Evolutionary conservation across 1,284 basidiomycete species (phyloP).

Genomic region (Naganishia albida): DNA sequence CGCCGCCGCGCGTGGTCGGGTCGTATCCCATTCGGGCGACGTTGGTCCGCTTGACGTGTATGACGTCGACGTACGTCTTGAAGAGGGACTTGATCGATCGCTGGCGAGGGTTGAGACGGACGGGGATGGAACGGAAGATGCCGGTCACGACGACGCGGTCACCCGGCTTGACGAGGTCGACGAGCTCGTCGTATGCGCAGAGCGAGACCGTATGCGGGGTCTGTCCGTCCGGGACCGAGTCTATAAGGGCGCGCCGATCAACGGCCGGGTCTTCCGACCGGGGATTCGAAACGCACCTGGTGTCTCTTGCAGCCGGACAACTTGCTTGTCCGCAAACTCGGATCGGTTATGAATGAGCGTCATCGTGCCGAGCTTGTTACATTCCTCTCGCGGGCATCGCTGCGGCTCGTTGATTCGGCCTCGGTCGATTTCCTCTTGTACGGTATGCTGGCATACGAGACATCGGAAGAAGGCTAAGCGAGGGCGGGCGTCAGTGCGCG

Average conservation of each 20-base stretch:
- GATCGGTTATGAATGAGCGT: conserved; percentile 95
- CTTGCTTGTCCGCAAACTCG: conserved; percentile 92
- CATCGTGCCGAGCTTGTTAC: conserved; percentile 83
- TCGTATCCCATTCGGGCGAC: conserved; percentile 74
- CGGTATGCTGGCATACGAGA: conserved; percentile 90
- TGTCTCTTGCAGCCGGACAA: conserved; percentile 93
- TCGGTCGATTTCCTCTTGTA: conserved; percentile 92
- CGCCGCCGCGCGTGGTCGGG: conserved; percentile 67
- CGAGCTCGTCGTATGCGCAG: conserved; percentile 95
- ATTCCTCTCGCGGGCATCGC: conserved; percentile 89
- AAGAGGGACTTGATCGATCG: conserved; percentile 91
- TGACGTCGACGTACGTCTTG: conserved; percentile 92
- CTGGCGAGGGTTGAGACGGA: conserved; percentile 88
- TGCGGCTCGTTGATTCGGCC: conserved; percentile 92
- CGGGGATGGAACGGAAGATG: conserved; percentile 91
- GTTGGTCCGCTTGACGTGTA: conserved; percentile 81
- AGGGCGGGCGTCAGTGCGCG: conserved; percentile 12
- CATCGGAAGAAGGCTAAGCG: conserved; percentile 90
- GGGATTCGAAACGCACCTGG: conserved; percentile 56
- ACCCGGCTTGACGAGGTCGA: conserved; percentile 91
- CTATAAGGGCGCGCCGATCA: conserved; percentile 47
- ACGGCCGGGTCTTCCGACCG: background rate
- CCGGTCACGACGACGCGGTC: conserved; percentile 89
- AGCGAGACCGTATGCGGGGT: conserved; percentile 96
- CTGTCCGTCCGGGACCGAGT: conserved; percentile 95